Evolutionary conservation across 345 rosid species (phyloP).

Genomic region (Barbarea vulgaris): DNA sequence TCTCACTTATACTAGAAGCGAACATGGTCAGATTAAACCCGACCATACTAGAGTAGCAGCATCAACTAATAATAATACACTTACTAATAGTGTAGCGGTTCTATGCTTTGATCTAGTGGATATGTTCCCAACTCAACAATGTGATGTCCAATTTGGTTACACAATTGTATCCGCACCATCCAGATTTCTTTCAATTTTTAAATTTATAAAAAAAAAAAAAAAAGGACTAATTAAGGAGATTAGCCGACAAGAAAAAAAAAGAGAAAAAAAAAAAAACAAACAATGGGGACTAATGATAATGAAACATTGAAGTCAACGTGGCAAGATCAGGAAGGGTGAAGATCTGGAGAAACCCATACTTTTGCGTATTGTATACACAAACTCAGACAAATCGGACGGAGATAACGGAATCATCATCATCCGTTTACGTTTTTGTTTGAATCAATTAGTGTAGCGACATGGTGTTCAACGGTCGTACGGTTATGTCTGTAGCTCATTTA

Average conservation of each 20-base stretch:
- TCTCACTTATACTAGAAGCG: no score
- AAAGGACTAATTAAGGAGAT: neutral
- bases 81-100: no score
- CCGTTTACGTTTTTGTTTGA: neutral
- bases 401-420: no score
- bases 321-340: conserved; percentile 14
- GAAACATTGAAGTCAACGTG: conserved; percentile 24
- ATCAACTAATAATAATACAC: no score
- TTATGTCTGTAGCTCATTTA: conserved; percentile 52
- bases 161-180: neutral
- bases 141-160: neutral
- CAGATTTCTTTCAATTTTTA: neutral
- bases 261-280: neutral
- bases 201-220: no score
- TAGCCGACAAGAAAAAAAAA: neutral
- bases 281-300: neutral
- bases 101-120: neutral
- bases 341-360: neutral
- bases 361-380: neutral
- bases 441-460: conserved; percentile 25
- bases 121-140: neutral
- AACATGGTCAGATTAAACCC: no score
- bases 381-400: no score
- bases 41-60: no score
- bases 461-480: conserved; percentile 63